Evolutionary conservation across 345 rosid genomes (phyloP).

Genomic region (Rhizophora apiculata): DNA sequence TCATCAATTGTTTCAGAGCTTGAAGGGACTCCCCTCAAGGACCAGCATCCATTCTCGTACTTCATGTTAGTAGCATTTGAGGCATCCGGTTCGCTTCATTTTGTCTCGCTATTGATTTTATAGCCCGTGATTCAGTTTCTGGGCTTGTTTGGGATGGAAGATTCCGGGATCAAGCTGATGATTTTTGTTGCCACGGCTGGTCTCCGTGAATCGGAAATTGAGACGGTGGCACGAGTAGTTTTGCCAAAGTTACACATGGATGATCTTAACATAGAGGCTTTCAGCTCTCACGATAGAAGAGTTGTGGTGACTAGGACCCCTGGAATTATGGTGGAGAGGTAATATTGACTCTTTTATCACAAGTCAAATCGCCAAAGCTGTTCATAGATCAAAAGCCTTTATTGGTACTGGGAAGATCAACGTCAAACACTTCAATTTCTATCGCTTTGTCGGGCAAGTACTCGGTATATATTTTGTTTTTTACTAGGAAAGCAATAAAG

Average conservation of each 20-base stretch:
- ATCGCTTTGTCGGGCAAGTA: slow-evolving; percentile 57
- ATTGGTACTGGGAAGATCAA: slow-evolving; percentile 45
- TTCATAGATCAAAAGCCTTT: slow-evolving; percentile 49
- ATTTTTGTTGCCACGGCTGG: slow-evolving; percentile 65
- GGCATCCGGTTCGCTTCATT: slow-evolving; percentile 77
- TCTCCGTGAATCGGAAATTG: slow-evolving; percentile 53
- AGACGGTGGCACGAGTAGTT: slow-evolving; percentile 82
- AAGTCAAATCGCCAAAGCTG: slow-evolving; percentile 34
- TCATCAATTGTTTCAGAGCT: slow-evolving; percentile 73
- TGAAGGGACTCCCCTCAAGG: slow-evolving; percentile 69
- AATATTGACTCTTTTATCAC: slow-evolving; percentile 21
- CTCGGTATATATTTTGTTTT: too few species aligned
- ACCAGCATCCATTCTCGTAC: slow-evolving; percentile 62
- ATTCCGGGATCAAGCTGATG: slow-evolving; percentile 56
- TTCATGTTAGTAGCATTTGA: slow-evolving; percentile 92
- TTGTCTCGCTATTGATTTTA: slow-evolving; percentile 42
- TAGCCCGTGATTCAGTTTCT: slow-evolving; percentile 70
- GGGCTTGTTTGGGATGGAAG: slow-evolving; percentile 39
- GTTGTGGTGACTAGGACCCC: slow-evolving; percentile 76
- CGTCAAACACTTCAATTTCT: slow-evolving; percentile 38
- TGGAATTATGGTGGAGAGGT: slow-evolving; percentile 67
- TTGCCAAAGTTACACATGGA: slow-evolving; percentile 83
- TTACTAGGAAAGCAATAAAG: too few species aligned
- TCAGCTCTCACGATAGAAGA: slow-evolving; percentile 49
- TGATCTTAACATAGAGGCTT: slow-evolving; percentile 61